Conservation (phyloP, 73 alveolate species). For the Halteria grandinella region DNA sequence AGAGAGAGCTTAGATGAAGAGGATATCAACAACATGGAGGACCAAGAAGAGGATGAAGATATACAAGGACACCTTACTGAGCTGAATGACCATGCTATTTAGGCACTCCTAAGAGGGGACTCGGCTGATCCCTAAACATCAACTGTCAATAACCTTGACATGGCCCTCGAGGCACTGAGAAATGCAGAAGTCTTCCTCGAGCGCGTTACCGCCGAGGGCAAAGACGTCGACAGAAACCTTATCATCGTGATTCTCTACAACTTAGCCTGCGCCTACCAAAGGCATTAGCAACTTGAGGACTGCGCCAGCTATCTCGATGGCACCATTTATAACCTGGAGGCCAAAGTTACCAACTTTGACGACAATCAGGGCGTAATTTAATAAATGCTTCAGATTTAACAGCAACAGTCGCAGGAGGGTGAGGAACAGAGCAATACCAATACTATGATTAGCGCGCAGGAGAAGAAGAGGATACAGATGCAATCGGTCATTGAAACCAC, state of each 20-base stretch:
- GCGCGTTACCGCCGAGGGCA: constrained; percentile 61
- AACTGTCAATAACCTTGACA: too few species aligned
- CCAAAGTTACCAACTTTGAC: constrained; percentile 56
- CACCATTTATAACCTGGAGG: constrained; percentile 52
- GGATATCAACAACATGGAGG: background rate
- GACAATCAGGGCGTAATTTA: constrained; percentile 38
- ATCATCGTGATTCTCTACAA: constrained; percentile 69
- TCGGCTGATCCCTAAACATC: too few species aligned
- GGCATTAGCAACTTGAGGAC: constrained; percentile 62
- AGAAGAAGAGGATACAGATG: too few species aligned
- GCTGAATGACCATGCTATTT: constrained; percentile 69
- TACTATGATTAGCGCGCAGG: too few species aligned
- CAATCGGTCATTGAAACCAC: too few species aligned
- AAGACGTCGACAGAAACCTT: constrained; percentile 66
- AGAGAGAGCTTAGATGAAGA: background rate
- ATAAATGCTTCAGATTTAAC: constrained; percentile 7
- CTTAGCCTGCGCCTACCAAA: constrained; percentile 69
- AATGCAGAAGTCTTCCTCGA: constrained; percentile 67
- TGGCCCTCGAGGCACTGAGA: constrained; percentile 61
- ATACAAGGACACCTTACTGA: constrained; percentile 51
- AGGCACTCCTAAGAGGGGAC: constrained; percentile 59
- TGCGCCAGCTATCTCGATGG: constrained; percentile 70
- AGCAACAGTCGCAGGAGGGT: background rate
- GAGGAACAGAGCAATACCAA: too few species aligned
- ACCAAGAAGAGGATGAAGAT: constrained; percentile 48